Base-by-base conservation (phyloP, 108 stramenopile genomes). In the Skeletonema grethae region DNA sequence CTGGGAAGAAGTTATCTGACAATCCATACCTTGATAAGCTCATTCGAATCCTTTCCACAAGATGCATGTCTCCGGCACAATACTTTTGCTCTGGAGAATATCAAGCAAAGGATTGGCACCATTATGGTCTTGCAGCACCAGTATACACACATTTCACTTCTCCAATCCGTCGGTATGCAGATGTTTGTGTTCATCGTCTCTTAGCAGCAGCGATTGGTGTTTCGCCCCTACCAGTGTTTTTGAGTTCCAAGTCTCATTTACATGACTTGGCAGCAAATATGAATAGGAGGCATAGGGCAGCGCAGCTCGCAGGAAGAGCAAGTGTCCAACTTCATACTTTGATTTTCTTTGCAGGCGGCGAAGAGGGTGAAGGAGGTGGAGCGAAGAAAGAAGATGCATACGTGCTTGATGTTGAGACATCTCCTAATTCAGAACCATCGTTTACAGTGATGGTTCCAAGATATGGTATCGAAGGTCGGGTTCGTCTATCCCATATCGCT, bases 141-240 rank as follows among this genome's bases (percentile, higher is more conserved):
- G 93, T 99, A 10, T 99, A 99, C 80, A 99, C 98, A 0, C 99
- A 99, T 73, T 99, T 99, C 77, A 99, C 99, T 7, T 96, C 95
- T 8, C 99, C 99, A 22, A 99, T 99, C 69, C 97, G 99, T 28
- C 93, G 97, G 30, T 99, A 99, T 80, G 97, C 98, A 0, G 99
- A 99, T 85, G 91, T 99, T 7, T 94, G 99, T 62, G 98, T 99
- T 20, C 99, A 99, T 82, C 93, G 99, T 3, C 81, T 99, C 8
- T 73, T 99, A 7, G 97, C 97, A 5, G 98, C 98, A 1, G 93
- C 98, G 11, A 95, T 99, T 29, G 90, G 90, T 16, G 87, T 97
- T 18, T 88, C 88, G 2, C 95, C 97, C 4, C 86, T 99, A 18
- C 98, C 99, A 1, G 75, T 83, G 3, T 88, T 87, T 57, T 75